Conservation (phyloP, 257 asterid genomes). For the Galeopsis tetrahit region DNA sequence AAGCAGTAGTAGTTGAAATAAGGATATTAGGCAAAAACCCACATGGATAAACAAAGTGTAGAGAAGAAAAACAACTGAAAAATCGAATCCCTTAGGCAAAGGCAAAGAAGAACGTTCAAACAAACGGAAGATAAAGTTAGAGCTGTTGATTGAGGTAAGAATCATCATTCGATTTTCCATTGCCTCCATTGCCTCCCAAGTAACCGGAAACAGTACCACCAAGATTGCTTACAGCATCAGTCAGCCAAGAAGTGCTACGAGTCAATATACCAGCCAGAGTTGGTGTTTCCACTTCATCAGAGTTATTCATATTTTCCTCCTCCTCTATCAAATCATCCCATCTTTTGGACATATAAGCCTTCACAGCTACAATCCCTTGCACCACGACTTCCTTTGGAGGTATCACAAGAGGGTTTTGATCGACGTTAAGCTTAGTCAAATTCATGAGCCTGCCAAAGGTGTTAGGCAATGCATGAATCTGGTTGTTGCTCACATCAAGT, state of each 20-base stretch:
- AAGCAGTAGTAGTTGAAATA: conserved; percentile 4
- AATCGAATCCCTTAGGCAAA: not conserved
- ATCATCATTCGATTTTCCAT: conserved; percentile 48
- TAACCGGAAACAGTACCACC: conserved; percentile 62
- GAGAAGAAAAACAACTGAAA: not conserved
- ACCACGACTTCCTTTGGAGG: conserved; percentile 79
- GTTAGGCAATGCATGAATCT: conserved; percentile 79
- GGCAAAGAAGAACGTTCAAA: not conserved
- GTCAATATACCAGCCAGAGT: conserved; percentile 44
- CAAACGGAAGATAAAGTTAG: conserved; percentile 37
- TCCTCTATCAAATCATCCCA: conserved; percentile 61
- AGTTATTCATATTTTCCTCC: conserved; percentile 55
- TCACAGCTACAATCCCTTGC: conserved; percentile 72
- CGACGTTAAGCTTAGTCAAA: conserved; percentile 63
- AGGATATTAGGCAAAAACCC: not conserved
- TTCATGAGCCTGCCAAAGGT: conserved; percentile 65
- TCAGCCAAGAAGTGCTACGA: conserved; percentile 86
- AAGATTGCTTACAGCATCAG: conserved; percentile 53
- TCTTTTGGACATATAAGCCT: conserved; percentile 64
- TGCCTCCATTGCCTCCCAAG: conserved; percentile 45
- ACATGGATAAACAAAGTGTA: not conserved
- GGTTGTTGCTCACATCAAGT: conserved; percentile 92
- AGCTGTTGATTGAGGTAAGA: conserved; percentile 70
- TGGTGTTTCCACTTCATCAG: conserved; percentile 45
- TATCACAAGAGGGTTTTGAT: conserved; percentile 75